phyloP scores from a whole-genome alignment of 495 filamentous ascomycete genomes.

The Aspergillus hancockii region DNA sequence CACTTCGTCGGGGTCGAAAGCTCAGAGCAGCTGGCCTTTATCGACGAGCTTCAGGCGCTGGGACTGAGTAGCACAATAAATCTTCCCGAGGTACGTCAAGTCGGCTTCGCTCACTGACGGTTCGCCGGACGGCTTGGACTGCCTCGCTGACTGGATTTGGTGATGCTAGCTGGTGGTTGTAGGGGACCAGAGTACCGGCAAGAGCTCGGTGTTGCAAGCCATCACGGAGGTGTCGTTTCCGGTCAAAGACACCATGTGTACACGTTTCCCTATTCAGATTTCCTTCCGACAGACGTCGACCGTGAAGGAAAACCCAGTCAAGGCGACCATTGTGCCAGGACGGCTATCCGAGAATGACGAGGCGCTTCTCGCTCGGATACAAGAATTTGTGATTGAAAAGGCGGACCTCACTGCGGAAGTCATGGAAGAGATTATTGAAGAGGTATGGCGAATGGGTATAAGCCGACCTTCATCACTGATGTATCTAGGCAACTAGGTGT shows the following conservation, averaged over 20 bases:
- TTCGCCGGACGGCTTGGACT: too few species aligned
- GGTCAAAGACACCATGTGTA: conserved; percentile 6
- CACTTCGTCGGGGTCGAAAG: conserved; percentile 12
- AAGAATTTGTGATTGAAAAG: neutral
- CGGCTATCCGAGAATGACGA: conserved; percentile 4
- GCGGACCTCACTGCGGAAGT: conserved; percentile 5
- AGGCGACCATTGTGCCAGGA: conserved; percentile 7
- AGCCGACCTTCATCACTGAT: too few species aligned
- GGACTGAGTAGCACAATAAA: conserved; percentile 8
- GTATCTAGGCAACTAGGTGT: neutral
- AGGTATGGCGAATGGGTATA: neutral
- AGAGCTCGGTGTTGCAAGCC: conserved; percentile 10
- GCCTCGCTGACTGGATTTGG: too few species aligned
- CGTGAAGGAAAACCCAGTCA: neutral
- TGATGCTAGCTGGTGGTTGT: conserved; percentile 4
- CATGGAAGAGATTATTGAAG: conserved; percentile 7
- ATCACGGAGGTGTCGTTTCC: conserved; percentile 10
- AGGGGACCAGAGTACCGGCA: conserved; percentile 10
- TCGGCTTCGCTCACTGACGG: too few species aligned
- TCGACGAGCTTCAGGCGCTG: conserved; percentile 9
- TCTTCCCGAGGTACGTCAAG: conserved; percentile 4
- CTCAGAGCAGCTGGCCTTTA: conserved; percentile 14
- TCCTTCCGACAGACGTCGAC: conserved; percentile 7
- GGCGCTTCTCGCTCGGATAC: conserved; percentile 1
- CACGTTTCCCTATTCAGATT: conserved; percentile 12